Base-by-base conservation (phyloP, 2,329 filamentous ascomycete genomes). In the Penicillium sp. region DNA sequence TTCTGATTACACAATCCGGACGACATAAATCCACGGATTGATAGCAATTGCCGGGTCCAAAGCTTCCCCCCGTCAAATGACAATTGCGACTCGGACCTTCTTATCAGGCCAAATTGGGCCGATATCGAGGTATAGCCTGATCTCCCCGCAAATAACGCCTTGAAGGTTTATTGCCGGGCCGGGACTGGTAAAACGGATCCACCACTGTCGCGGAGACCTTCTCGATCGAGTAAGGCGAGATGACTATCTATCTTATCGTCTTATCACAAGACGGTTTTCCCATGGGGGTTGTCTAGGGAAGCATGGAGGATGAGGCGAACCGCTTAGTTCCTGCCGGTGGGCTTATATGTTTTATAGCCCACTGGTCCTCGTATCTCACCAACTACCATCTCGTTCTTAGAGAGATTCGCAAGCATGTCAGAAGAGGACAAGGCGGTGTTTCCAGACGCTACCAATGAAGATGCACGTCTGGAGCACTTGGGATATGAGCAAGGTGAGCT, bases 401-500 rank as follows among this genome's bases (percentile, higher is more conserved):
- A 41, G 39, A 8, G 18, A 15, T 10, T 24, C 12, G 26, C 43
- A 42, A 55, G 38, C 44, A 64, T 65, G 62, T 56, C 54, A 9
- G 52, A 59, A 71, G 76, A 60, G 9, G 57, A 61, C 7, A 55
- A 56, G 2, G 28, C 62, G 36, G 64, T 63, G n/a, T 63, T 65
- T 31, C 45, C 60, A 33, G 42, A 50, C 39, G 55, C 61, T 9
- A 58, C 58, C 16, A 60, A 57, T 9, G 72, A 71, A 47, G 72
- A 74, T 63, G 63, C 65, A n/a, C 59, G 65, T 15, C 58, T 74
- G n/a, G 69, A 68, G 52, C 62, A 71, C 42, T 39, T 74, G 52
- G 72, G 72, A 23, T 74, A 74, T 54, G 68, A 73, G 61, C 72
- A 74, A 54, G 70, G 70, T 71, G 55, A 52, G 61, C 7, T n/a